phyloP scores from a whole-genome alignment of 2,329 filamentous ascomycete species.

The Fusarium sp. region DNA sequence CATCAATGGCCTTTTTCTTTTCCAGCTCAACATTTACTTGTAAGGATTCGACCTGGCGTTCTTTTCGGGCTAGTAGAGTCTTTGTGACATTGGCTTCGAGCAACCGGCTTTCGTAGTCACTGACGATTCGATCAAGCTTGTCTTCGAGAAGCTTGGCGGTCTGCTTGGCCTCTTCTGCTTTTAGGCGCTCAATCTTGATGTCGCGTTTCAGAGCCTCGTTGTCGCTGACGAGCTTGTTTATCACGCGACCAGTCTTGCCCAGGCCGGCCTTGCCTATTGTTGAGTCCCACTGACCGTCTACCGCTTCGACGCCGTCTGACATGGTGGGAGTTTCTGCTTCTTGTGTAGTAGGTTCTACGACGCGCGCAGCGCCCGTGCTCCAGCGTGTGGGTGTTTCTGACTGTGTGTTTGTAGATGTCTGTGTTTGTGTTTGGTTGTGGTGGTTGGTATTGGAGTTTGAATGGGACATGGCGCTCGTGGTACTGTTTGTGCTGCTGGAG shows the following conservation, averaged over 20 bases:
- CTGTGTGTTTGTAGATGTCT: conserved; percentile 46
- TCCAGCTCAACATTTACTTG: conserved; percentile 71
- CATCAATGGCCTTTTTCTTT: conserved; percentile 66
- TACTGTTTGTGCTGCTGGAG: conserved; percentile 66
- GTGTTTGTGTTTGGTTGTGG: conserved; percentile 48
- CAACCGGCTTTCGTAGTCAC: conserved; percentile 74
- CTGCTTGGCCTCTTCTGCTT: conserved; percentile 75
- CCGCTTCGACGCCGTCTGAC: conserved; percentile 49
- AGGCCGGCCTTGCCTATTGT: conserved; percentile 74
- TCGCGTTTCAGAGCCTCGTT: conserved; percentile 82
- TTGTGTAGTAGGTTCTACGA: conserved; percentile 45
- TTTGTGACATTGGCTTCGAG: conserved; percentile 77
- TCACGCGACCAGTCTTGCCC: conserved; percentile 79
- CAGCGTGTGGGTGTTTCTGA: conserved; percentile 46
- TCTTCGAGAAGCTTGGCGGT: conserved; percentile 73
- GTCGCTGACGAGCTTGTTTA: conserved; percentile 82
- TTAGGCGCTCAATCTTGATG: conserved; percentile 70
- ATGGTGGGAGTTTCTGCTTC: conserved; percentile 41
- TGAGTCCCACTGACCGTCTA: conserved; percentile 65
- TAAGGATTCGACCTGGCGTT: conserved; percentile 76
- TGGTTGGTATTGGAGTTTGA: conserved; percentile 50
- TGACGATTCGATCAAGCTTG: conserved; percentile 73
- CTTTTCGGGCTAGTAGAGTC: conserved; percentile 74
- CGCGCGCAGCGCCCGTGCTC: conserved; percentile 45
- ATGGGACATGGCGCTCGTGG: conserved; percentile 57